Base-by-base conservation (phyloP, 2,329 filamentous ascomycete genomes). In the Colletotrichum sp. region DNA sequence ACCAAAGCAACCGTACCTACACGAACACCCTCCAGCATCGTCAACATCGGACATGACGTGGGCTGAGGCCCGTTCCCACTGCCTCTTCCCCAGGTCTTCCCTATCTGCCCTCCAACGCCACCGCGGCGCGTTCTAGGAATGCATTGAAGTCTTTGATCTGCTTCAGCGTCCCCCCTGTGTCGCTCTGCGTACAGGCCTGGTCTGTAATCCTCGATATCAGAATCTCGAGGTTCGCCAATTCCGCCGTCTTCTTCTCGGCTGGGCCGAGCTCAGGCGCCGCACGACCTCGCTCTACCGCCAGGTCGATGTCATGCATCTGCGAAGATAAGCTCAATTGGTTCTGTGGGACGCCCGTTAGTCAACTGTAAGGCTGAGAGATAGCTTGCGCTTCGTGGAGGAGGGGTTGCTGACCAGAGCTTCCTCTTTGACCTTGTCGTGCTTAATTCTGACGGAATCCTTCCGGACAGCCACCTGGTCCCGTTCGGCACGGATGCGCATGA, bases 101-200 rank as follows among this genome's bases (percentile, higher is more conserved):
- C 24, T 34, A 36, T 55, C 76, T 68, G 36, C 61, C 43, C 81
- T 93, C 92, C 59, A 94, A 83, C 36, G 88, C 90, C 34, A 86
- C 82, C 4, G 91, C 92, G 7, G 91, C 87, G 26, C 92, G 87
- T 81, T 93, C 92, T 65, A 94, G 83, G 77, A 93, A 92, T 36
- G 87, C 87, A 78, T 93, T 94, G 79, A 93, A 93, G 64, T 91
- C 89, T 75, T 84, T 88, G 71, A 93, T 88, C 80, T 91, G 89
- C 74, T 86, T 87, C 77, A 93, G 83, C 6, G 89, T 83, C 4
- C 90, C 90, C 26, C 90, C 90, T 1, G 86, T 85, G 10, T 86
- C 84, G 68, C 88, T 87, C 24, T 83, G 83, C 52, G 85, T 88
- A 79, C 89, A 90, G 3, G 89, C 89, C 79, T 92, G 87, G 48